Conservation (phyloP, 805 yeast genomes). For the Candida dajiaensis region DNA sequence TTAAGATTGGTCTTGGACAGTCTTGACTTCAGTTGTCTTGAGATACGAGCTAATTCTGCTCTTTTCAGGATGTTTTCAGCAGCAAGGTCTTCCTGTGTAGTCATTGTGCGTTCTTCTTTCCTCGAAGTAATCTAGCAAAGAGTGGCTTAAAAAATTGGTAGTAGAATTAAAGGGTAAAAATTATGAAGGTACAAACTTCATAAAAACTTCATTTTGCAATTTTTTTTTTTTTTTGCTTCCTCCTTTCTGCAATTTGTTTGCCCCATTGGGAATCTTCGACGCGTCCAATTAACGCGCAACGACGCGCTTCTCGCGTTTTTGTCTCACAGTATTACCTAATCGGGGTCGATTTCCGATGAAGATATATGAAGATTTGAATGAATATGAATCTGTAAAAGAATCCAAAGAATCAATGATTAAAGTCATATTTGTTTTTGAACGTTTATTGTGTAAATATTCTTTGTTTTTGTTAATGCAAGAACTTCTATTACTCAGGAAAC, state of each 20-base stretch:
- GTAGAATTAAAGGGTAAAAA: neutral
- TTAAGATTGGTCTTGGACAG: slow-evolving; percentile 36
- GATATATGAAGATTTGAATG: too few relatives aligned
- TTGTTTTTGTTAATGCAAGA: too few relatives aligned
- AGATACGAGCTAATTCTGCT: slow-evolving; percentile 40
- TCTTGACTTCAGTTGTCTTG: slow-evolving; percentile 37
- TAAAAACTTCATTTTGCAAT: neutral
- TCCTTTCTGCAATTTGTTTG: neutral
- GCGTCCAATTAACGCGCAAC: neutral
- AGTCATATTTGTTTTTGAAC: too few relatives aligned
- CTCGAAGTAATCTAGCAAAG: neutral
- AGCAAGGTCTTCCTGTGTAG: slow-evolving; percentile 31
- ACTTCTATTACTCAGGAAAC: too few relatives aligned
- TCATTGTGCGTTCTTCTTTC: slow-evolving; percentile 1
- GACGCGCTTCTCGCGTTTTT: neutral
- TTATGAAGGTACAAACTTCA: neutral
- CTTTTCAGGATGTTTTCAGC: slow-evolving; percentile 40
- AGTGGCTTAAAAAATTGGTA: too few relatives aligned
- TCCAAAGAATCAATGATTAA: too few relatives aligned
- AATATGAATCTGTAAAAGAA: too few relatives aligned
- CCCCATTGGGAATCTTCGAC: neutral
- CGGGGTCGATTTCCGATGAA: too few relatives aligned
- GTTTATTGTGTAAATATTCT: too few relatives aligned
- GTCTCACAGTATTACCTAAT: too few relatives aligned
- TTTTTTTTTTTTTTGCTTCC: neutral